phyloP scores from a whole-genome alignment of 1,284 basidiomycete species.

The Ustilago trichophora region DNA sequence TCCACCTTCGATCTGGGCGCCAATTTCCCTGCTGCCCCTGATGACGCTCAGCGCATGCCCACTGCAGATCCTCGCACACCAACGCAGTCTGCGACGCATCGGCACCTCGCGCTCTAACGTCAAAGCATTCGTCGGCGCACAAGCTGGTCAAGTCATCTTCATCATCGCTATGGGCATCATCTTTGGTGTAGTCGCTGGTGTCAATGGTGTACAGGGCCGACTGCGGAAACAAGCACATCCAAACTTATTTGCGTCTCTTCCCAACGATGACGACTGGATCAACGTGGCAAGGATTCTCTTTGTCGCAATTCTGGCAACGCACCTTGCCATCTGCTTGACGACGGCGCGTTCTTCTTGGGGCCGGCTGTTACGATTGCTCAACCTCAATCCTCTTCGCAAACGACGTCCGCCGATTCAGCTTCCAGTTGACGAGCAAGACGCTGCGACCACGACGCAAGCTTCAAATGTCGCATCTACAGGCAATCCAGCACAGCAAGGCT shows the following conservation, averaged over 20 bases:
- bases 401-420: conserved; percentile 24
- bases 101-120: conserved; percentile 60
- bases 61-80: conserved; percentile 62
- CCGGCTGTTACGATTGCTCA: conserved; percentile 51
- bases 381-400: conserved; percentile 50
- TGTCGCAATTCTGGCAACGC: conserved; percentile 52
- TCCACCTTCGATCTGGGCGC: conserved; percentile 60
- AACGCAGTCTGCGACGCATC: conserved; percentile 56
- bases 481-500: conserved; percentile 3
- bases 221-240: conserved; percentile 47
- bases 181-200: conserved; percentile 56
- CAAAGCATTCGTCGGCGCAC: conserved; percentile 57
- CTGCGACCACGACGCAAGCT: too few relatives aligned
- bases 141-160: conserved; percentile 54
- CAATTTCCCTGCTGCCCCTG: conserved; percentile 61
- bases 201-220: conserved; percentile 46
- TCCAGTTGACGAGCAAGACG: conserved; percentile 5
- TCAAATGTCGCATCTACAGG: not conserved
- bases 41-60: conserved; percentile 61
- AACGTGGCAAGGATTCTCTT: conserved; percentile 56
- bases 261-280: conserved; percentile 52
- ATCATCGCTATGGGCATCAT: conserved; percentile 48
- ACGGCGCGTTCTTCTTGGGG: conserved; percentile 62
- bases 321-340: conserved; percentile 58
- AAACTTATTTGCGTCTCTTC: conserved; percentile 59